Evolutionary conservation across 371 early-diverging fungal species (phyloP), one percentile per base, ranked within the genome.

Genomic region (Circinella minor): DNA sequence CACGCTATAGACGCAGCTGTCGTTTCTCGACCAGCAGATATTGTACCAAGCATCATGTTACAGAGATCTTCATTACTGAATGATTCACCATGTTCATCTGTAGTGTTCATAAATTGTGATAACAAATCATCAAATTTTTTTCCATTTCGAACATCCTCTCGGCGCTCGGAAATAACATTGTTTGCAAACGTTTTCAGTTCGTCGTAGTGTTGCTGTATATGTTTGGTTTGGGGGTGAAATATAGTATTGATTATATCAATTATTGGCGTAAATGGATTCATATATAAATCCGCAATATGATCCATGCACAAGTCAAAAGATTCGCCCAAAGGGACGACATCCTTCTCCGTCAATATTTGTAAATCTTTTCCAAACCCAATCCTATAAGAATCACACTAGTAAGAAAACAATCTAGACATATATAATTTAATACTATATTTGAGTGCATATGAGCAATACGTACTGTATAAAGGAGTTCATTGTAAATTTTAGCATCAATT

Each of bases 1-100:
- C 94, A 94, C 6, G 85, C 84, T 11, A 93, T 81, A 1, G 90
- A 87, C 70, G 91, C 91, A 0, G 92, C 90, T 1, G 93, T 93
- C 1, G 92, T 91, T 63, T 92, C 92, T 15, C 91, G 79, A 3
- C 80, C 84, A 36, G 84, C 90, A 71, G 91, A 86, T 65, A 91
- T 85, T 69, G 91, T 88, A 77, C 91, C 92, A 60, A 92, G 63
- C 3, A 92, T 81, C 61, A 88, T 82, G 71, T 93, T 92, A 5
- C 84, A 75, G 27, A 92, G 78, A 59, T 86, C 83, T 10, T 84
- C 74, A 64, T 88, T 85, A 36, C 67, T 80, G n/a, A 88, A 68
- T 1, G 71, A 70, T 5, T 81, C 79, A 7, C 89, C 89, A 47
- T 89, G 78, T 3, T 85, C 83, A 49, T 89, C 81, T 36, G 74